Evolutionary conservation across 495 filamentous ascomycete species (phyloP).

Genomic region (Tuber melanosporum): DNA sequence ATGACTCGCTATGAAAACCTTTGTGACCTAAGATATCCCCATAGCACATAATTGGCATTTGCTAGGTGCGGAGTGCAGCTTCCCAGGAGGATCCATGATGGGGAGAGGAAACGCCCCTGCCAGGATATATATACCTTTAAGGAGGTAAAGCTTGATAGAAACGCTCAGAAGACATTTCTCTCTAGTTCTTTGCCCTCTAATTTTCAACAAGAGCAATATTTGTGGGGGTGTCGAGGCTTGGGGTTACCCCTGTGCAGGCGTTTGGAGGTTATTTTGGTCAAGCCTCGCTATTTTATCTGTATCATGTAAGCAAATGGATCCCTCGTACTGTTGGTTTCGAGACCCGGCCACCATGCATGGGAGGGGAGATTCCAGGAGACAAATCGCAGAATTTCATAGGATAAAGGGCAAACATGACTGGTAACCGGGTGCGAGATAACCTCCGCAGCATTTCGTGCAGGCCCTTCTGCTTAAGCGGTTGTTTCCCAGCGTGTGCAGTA

Average conservation of each 20-base stretch:
- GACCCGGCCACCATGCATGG: not conserved
- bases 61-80: not conserved
- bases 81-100: not conserved
- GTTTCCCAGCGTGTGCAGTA: not conserved
- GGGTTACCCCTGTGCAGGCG: too few relatives aligned
- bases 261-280: too few relatives aligned
- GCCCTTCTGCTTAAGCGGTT: not conserved
- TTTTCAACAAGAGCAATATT: too few relatives aligned
- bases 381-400: not conserved
- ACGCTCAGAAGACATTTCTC: too few relatives aligned
- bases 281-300: too few relatives aligned
- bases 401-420: not conserved
- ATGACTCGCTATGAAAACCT: too few relatives aligned
- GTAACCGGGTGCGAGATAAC: not conserved
- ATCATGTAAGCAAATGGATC: too few relatives aligned
- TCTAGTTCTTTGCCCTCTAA: too few relatives aligned
- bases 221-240: too few relatives aligned
- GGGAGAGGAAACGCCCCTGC: not conserved
- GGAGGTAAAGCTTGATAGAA: too few relatives aligned
- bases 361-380: not conserved
- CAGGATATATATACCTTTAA: not conserved
- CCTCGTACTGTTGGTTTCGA: not conserved
- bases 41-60: too few relatives aligned
- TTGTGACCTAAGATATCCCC: too few relatives aligned
- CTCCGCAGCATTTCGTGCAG: not conserved